Conservation (phyloP, 73 alveolate genomes). For the Paramecium biaurelia region DNA sequence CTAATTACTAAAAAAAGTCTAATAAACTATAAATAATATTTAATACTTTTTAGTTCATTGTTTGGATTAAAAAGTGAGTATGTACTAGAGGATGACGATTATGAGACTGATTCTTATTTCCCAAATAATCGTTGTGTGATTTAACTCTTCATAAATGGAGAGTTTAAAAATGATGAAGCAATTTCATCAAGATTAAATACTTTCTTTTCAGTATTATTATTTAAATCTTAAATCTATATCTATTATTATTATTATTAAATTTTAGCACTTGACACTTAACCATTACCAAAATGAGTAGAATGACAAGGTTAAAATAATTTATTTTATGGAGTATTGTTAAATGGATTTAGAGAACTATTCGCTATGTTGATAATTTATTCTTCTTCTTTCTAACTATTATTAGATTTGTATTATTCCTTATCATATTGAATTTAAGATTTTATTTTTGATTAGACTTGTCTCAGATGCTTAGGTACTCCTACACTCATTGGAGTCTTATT, state of each 20-base stretch:
- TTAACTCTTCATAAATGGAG: constrained; percentile 38
- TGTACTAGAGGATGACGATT: constrained; percentile 25
- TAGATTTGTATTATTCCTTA: not conserved
- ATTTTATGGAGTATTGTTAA: constrained; percentile 15
- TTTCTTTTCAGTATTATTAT: not conserved
- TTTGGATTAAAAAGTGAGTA: constrained; percentile 38
- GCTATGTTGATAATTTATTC: not conserved
- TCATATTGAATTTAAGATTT: not conserved
- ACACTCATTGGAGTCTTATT: not conserved
- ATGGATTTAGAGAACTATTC: not conserved
- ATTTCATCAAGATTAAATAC: not conserved
- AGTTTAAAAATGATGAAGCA: not conserved
- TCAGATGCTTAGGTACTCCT: constrained; percentile 28
- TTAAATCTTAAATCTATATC: not conserved
- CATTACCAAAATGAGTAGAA: constrained; percentile 36
- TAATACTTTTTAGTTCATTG: constrained; percentile 13
- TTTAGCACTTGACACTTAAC: not conserved
- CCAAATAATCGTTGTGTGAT: not conserved
- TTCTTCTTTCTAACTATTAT: not conserved
- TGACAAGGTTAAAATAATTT: constrained; percentile 25
- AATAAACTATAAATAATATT: not conserved
- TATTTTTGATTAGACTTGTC: constrained; percentile 20
- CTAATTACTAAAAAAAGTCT: constrained; percentile 1
- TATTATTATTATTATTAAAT: not conserved
- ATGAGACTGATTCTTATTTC: not conserved